Evolutionary conservation across 75 land plant genomes (phyloP).

Genomic region (Picea glauca): DNA sequence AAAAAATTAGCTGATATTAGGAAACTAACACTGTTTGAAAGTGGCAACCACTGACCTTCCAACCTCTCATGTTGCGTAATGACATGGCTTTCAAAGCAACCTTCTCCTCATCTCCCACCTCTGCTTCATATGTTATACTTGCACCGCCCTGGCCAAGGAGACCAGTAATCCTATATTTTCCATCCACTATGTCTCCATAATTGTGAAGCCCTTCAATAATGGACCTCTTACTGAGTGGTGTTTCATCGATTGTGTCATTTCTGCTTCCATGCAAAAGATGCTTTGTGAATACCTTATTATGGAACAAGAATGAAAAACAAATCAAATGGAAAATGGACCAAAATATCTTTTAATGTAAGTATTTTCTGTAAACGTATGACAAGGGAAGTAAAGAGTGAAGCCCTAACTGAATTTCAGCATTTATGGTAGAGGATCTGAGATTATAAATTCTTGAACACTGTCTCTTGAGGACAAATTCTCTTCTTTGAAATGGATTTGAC

Average conservation of each 20-base stretch:
- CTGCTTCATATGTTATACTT: slow-evolving; percentile 42
- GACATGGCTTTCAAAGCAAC: slow-evolving; percentile 53
- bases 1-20: neutral
- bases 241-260: slow-evolving; percentile 2
- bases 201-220: slow-evolving; percentile 15
- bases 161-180: slow-evolving; percentile 32
- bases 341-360: neutral
- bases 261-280: neutral
- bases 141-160: slow-evolving; percentile 44
- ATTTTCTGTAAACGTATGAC: neutral
- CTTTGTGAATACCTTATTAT: neutral
- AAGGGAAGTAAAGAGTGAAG: neutral
- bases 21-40: neutral
- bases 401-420: slow-evolving; percentile 2
- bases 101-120: slow-evolving; percentile 23
- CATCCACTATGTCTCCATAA: slow-evolving; percentile 37
- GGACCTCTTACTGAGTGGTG: neutral
- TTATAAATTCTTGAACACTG: neutral
- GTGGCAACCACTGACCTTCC: slow-evolving; percentile 31
- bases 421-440: neutral
- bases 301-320: too few relatives aligned
- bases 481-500: neutral
- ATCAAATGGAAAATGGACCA: neutral
- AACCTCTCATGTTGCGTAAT: slow-evolving; percentile 46
- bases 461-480: slow-evolving; percentile 2